Conservation (phyloP, 495 filamentous ascomycete genomes). For the Penicillium flavigenum region DNA sequence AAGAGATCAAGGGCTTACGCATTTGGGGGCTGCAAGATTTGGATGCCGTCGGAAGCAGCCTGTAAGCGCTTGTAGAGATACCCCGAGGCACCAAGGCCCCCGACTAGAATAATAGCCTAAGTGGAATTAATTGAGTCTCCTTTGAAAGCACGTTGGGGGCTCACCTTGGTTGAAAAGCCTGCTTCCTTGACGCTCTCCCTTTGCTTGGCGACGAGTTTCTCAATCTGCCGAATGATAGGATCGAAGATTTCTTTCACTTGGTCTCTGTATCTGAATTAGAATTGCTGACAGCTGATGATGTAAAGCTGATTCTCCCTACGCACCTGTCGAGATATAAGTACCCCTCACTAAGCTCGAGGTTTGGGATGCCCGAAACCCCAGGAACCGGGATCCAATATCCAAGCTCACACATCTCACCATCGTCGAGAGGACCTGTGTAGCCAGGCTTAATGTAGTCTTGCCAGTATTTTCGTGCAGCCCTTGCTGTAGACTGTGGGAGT, state of each 20-base stretch:
- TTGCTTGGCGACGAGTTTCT: constrained; percentile 60
- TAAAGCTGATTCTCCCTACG: not conserved
- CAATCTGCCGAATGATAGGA: constrained; percentile 56
- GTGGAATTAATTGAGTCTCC: constrained; percentile 16
- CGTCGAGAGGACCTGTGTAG: constrained; percentile 9
- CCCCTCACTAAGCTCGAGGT: constrained; percentile 14
- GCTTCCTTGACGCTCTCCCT: constrained; percentile 38
- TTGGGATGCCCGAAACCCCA: constrained; percentile 17
- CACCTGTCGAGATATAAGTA: constrained; percentile 26
- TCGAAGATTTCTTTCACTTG: constrained; percentile 56
- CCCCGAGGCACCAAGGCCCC: constrained; percentile 67
- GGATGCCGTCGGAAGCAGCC: constrained; percentile 37
- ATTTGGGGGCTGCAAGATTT: constrained; percentile 61
- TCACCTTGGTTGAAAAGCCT: constrained; percentile 18
- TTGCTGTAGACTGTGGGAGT: constrained; percentile 6
- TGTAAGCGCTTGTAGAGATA: constrained; percentile 61
- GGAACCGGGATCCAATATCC: constrained; percentile 21
- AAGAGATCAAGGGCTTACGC: constrained; percentile 42
- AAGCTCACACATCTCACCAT: constrained; percentile 7
- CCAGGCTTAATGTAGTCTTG: constrained; percentile 27
- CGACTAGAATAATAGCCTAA: constrained; percentile 64
- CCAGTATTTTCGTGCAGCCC: constrained; percentile 21
- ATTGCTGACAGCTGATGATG: not conserved
- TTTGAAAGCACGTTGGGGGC: not conserved
- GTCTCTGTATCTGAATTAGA: constrained; percentile 14